Evolutionary conservation across 225 moss, liverwort and hornwort genomes (phyloP), one percentile per base, ranked within the genome.

Genomic region (Takakia lepidozioides): DNA sequence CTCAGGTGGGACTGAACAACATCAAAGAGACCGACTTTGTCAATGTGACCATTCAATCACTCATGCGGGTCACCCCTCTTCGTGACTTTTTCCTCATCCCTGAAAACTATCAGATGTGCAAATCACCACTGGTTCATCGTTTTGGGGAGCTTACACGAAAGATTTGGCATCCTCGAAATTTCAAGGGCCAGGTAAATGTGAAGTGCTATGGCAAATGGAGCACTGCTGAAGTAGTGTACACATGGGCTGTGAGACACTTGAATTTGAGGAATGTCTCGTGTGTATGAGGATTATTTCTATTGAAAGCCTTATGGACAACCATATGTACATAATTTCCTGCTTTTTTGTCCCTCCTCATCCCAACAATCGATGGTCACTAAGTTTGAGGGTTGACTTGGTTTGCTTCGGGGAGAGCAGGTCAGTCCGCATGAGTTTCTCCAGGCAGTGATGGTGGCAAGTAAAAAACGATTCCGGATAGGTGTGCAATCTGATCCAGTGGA

Each of bases 21-120:
- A 95, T 95, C 49, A 95, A 95, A 58, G 80, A 87, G 59, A 95
- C 84, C 19, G 95, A 95, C 62, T 95, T 95, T 48, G 90, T 95
- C 21, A 90, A 95, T 66, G 84, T 86, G 35, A 87, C 82, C 11
- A 95, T 95, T 27, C 95, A 95, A 46, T 90, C 95, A 10, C 64
- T 95, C 10, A 95, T 95, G 95, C 78, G 95, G 20, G 95, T 95
- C 41, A 95, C 82, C 19, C 95, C 95, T 1, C 73, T 95, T 40
- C 82, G 95, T 47, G 76, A 95, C 64, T 95, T 87, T 36, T 87
- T 95, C 58, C 73, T 95, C 49, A 90, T 95, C 25, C 84, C 95
- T 27, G 87, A 71, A 47, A 95, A 95, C 29, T 95, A 90, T 43
- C 74, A 65, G 62, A 63, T 66, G n/a, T 82, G 78, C 49, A 87